phyloP scores from a whole-genome alignment of 2,329 filamentous ascomycete species.

The Malbranchea zuffiana region DNA sequence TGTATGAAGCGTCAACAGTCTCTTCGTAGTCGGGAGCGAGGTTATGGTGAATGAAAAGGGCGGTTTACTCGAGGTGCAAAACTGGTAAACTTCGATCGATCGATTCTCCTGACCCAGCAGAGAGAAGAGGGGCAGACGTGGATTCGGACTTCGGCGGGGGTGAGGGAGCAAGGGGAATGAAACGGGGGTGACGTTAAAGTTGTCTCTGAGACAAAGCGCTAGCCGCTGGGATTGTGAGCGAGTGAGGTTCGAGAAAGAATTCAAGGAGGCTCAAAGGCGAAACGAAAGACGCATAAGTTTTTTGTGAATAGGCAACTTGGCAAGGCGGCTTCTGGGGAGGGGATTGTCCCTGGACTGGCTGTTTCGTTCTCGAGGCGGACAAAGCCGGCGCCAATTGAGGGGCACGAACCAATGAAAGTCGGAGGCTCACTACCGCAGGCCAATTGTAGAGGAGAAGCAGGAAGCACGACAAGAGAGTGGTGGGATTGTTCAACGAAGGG shows the following conservation, averaged over 20 bases:
- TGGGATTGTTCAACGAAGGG: background rate
- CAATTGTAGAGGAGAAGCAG: background rate
- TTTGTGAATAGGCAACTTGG: too few species aligned
- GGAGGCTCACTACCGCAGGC: background rate
- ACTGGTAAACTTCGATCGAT: background rate
- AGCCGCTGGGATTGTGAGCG: too few species aligned
- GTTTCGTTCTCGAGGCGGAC: conserved; percentile 2
- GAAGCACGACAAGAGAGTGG: background rate
- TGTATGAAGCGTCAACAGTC: background rate
- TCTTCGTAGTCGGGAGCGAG: background rate
- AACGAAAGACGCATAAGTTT: conserved; percentile 1
- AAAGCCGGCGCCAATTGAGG: background rate
- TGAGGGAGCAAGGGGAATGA: background rate
- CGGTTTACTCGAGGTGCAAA: background rate
- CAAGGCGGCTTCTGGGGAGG: background rate
- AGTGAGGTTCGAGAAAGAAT: conserved; percentile 3
- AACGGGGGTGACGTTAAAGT: conserved; percentile 6
- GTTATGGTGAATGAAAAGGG: background rate
- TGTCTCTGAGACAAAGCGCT: too few species aligned
- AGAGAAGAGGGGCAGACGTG: conserved; percentile 1
- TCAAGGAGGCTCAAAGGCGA: conserved; percentile 7
- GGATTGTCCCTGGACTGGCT: background rate
- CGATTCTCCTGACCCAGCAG: conserved; percentile 6
- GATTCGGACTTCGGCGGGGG: background rate
- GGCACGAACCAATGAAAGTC: conserved; percentile 1